These are phyloP conservation scores for Ustilago lituana DNA, from an alignment of 1,284 basidiomycete species.

Conservation along the genomic window DNA sequence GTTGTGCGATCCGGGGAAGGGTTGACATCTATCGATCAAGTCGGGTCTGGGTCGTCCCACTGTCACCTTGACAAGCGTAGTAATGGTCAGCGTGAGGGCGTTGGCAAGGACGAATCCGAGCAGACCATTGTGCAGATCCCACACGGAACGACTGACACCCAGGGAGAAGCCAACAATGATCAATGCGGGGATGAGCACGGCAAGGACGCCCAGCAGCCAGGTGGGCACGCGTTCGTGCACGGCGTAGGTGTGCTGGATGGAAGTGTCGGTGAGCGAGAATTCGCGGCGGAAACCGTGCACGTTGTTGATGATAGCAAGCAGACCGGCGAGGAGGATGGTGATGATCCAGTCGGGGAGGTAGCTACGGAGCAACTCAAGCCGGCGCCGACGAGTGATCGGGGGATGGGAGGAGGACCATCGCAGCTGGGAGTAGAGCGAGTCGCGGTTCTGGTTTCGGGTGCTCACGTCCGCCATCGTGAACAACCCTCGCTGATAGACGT, in stretches of 20 bases:
- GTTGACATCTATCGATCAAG: conserved; percentile 78
- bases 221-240: conserved; percentile 85
- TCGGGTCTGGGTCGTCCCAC: conserved; percentile 83
- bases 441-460: conserved; percentile 7
- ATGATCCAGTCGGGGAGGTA: conserved; percentile 63
- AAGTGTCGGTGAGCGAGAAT: conserved; percentile 69
- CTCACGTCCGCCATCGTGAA: neutral
- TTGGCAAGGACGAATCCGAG: conserved; percentile 80
- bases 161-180: conserved; percentile 75
- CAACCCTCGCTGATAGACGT: too few relatives aligned
- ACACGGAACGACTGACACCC: conserved; percentile 78
- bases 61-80: conserved; percentile 80
- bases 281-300: conserved; percentile 81
- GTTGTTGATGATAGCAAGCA: conserved; percentile 75
- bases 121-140: conserved; percentile 86
- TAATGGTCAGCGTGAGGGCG: conserved; percentile 80
- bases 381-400: conserved; percentile 24
- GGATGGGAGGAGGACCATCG: conserved; percentile 26
- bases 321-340: conserved; percentile 69
- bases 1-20: conserved; percentile 75
- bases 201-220: conserved; percentile 63
- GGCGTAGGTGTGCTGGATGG: conserved; percentile 77
- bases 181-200: conserved; percentile 69
- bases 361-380: conserved; percentile 27
- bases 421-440: conserved; percentile 39